These are phyloP conservation scores for Petunia secreta DNA, from an alignment of 257 asterid genomes.

Conservation along the genomic window DNA sequence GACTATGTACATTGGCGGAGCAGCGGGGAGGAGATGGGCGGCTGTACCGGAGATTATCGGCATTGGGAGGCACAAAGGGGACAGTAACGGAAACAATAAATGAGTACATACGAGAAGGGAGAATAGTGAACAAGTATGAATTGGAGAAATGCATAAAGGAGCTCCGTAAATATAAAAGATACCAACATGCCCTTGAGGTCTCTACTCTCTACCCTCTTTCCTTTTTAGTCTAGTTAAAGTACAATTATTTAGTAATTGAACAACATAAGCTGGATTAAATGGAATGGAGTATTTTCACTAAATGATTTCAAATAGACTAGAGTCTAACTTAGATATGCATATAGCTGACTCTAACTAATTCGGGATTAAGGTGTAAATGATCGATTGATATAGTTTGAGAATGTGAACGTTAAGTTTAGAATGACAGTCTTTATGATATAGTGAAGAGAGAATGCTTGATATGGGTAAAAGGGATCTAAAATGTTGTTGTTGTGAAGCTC, in stretches of 20 bases:
- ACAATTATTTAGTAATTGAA: not conserved
- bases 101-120: slow-evolving; percentile 63
- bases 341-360: not conserved
- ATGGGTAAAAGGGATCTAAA: not conserved
- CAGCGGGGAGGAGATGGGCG: slow-evolving; percentile 4
- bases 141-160: slow-evolving; percentile 56
- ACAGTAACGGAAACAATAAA: slow-evolving; percentile 57
- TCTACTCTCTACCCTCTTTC: not conserved
- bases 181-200: slow-evolving; percentile 79
- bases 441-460: not conserved
- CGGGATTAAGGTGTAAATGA: not conserved
- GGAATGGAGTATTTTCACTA: not conserved
- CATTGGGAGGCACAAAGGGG: slow-evolving; percentile 54
- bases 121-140: slow-evolving; percentile 41
- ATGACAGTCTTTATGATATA: not conserved
- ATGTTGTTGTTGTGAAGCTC: not conserved
- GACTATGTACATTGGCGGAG: slow-evolving; percentile 40
- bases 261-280: not conserved
- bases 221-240: not conserved
- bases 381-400: not conserved
- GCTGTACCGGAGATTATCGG: slow-evolving; percentile 67
- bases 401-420: not conserved
- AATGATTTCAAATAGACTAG: not conserved
- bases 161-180: slow-evolving; percentile 62
- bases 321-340: not conserved